phyloP scores from a whole-genome alignment of 179 eudicot genomes.

The Actinidia arguta region DNA sequence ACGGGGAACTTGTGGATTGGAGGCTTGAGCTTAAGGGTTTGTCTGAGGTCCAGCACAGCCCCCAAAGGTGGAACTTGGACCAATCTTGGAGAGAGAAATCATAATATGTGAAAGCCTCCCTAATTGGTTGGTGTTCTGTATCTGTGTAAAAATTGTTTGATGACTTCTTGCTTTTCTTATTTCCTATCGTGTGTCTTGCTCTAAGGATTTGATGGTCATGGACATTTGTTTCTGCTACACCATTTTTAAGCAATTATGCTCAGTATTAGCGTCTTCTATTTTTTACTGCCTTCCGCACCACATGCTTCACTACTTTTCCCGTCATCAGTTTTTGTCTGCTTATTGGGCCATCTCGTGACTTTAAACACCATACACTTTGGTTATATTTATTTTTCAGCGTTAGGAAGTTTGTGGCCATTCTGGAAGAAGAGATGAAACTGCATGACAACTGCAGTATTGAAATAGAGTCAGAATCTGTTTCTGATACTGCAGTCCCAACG shows the following conservation, averaged over 20 bases:
- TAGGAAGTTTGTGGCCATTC: constrained; percentile 68
- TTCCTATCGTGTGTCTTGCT: neutral
- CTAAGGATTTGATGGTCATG: neutral
- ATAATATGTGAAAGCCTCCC: too few relatives aligned
- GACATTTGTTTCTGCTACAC: neutral
- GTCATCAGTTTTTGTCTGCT: constrained; percentile 8
- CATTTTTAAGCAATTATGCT: neutral
- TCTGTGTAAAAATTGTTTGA: too few relatives aligned
- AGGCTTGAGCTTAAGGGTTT: too few relatives aligned
- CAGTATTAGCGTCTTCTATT: neutral
- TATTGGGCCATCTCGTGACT: neutral
- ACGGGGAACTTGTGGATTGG: too few relatives aligned
- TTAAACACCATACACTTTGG: neutral
- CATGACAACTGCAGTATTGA: constrained; percentile 36
- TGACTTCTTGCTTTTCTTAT: too few relatives aligned
- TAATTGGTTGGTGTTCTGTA: too few relatives aligned
- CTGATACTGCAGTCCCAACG: constrained; percentile 33
- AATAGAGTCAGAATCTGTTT: constrained; percentile 40
- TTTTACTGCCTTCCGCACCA: neutral
- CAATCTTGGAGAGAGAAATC: too few relatives aligned
- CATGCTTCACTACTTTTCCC: neutral
- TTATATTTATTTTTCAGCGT: constrained; percentile 53
- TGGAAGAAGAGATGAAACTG: constrained; percentile 65
- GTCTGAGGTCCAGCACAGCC: too few relatives aligned
- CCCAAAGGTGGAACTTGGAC: too few relatives aligned